Conservation (phyloP, 1,284 basidiomycete genomes). For the Sporisorium iseilematis-ciliati region DNA sequence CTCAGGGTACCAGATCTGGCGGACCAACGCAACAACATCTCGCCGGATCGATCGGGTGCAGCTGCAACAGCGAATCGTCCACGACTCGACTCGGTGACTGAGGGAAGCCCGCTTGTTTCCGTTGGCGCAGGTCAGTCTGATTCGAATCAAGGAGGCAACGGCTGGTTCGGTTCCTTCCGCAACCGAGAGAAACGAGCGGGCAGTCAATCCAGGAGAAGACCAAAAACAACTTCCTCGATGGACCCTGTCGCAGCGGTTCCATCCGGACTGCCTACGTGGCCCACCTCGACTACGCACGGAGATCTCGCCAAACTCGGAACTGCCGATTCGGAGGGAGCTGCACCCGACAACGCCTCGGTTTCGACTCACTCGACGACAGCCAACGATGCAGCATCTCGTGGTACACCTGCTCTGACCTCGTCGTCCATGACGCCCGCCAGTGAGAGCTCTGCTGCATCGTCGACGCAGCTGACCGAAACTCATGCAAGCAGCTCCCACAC, state of each 20-base stretch:
- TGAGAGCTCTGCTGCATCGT: conserved; percentile 17
- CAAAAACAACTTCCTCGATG: conserved; percentile 36
- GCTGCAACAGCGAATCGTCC: conserved; percentile 30
- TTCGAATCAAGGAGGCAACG: conserved; percentile 23
- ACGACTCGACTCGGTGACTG: conserved; percentile 38
- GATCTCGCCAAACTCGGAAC: conserved; percentile 17
- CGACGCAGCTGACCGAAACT: conserved; percentile 7
- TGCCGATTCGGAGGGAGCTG: conserved; percentile 12
- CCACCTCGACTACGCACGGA: conserved; percentile 13
- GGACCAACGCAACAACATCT: conserved; percentile 24
- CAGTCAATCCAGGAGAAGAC: conserved; percentile 42
- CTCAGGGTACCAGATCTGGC: conserved; percentile 19
- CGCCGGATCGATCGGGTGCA: conserved; percentile 29
- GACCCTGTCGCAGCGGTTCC: conserved; percentile 10
- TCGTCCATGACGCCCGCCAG: conserved; percentile 30
- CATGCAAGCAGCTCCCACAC: neutral
- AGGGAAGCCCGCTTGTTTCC: conserved; percentile 22
- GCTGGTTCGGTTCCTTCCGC: conserved; percentile 55
- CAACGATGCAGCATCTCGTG: conserved; percentile 28
- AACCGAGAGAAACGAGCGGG: conserved; percentile 44
- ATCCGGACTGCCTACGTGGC: conserved; percentile 9
- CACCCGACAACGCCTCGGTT: conserved; percentile 35
- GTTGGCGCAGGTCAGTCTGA: conserved; percentile 19
- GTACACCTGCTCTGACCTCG: conserved; percentile 13
- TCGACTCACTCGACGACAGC: conserved; percentile 44